phyloP scores from a whole-genome alignment of 2,329 filamentous ascomycete species.

The Aspergillus tanneri region DNA sequence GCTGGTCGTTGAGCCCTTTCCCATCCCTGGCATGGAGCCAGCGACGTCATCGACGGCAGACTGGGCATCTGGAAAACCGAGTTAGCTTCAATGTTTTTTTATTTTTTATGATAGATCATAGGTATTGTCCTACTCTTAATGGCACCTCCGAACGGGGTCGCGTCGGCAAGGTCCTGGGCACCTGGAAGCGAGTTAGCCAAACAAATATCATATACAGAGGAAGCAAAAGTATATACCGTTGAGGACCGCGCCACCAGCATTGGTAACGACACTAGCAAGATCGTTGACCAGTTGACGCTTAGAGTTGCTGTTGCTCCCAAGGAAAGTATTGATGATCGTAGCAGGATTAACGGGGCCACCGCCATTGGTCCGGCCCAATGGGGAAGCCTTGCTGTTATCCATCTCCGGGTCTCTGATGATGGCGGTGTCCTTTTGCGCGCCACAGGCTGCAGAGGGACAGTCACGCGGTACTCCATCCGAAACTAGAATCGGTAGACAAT shows the following conservation, averaged over 20 bases:
- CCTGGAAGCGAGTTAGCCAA: not conserved
- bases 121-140: conserved; percentile 6
- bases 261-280: conserved; percentile 30
- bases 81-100: too few relatives aligned
- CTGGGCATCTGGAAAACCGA: conserved; percentile 6
- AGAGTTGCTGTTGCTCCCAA: conserved; percentile 44
- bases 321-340: conserved; percentile 60
- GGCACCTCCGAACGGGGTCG: conserved; percentile 10
- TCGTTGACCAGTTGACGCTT: conserved; percentile 18
- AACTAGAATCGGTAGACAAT: conserved; percentile 40
- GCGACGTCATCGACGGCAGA: conserved; percentile 9
- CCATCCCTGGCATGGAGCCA: conserved; percentile 36
- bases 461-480: conserved; percentile 67
- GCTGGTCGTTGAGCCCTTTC: conserved; percentile 49
- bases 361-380: conserved; percentile 64
- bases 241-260: conserved; percentile 22
- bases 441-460: conserved; percentile 61
- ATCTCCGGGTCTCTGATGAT: conserved; percentile 66
- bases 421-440: conserved; percentile 68
- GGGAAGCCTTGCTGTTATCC: conserved; percentile 52
- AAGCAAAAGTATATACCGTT: conserved; percentile 1
- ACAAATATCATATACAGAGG: not conserved
- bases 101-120: not conserved
- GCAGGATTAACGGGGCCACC: conserved; percentile 60
- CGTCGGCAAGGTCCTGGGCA: conserved; percentile 9